A percentile compares a stretch with the other conserved stretches of the same genome.
phyloP scores from a whole-genome alignment of 2,329 filamentous ascomycete species.

The Talaromyces sp. region DNA sequence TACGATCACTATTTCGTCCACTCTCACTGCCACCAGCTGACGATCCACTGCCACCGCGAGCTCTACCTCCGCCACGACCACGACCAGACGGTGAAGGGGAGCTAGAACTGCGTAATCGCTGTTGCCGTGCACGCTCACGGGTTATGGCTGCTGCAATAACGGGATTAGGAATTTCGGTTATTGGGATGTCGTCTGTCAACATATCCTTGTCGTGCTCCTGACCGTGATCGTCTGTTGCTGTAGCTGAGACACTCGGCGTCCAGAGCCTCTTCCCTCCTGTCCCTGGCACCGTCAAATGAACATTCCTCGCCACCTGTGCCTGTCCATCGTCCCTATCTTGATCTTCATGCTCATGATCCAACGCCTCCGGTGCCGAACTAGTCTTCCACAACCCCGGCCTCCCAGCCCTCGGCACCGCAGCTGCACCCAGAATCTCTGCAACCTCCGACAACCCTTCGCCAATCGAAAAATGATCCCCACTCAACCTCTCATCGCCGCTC shows the following conservation, averaged over 20 bases:
- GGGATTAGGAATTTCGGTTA: constrained; percentile 1
- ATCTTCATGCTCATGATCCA: not conserved
- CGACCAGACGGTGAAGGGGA: constrained; percentile 16
- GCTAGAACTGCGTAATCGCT: constrained; percentile 3
- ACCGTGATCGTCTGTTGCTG: not conserved
- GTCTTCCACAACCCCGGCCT: not conserved
- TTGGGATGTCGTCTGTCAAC: not conserved
- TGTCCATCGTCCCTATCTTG: not conserved
- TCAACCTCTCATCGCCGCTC: constrained; percentile 16
- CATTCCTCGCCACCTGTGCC: not conserved
- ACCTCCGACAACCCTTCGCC: constrained; percentile 23
- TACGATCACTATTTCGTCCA: constrained; percentile 2
- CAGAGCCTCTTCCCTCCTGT: not conserved
- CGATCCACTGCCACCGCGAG: constrained; percentile 18
- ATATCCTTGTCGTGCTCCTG: not conserved
- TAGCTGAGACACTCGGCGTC: not conserved
- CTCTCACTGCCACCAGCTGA: constrained; percentile 16
- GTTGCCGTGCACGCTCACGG: constrained; percentile 1
- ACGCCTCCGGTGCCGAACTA: not conserved
- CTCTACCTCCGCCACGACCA: not conserved
- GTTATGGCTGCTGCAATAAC: constrained; percentile 12
- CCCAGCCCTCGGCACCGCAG: constrained; percentile 20
- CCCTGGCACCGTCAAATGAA: constrained; percentile 15
- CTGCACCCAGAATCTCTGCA: constrained; percentile 21
- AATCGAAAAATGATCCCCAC: constrained; percentile 20